Conservation (phyloP, 768 basidiomycete species). For the Candolleomyces aberdarensis region DNA sequence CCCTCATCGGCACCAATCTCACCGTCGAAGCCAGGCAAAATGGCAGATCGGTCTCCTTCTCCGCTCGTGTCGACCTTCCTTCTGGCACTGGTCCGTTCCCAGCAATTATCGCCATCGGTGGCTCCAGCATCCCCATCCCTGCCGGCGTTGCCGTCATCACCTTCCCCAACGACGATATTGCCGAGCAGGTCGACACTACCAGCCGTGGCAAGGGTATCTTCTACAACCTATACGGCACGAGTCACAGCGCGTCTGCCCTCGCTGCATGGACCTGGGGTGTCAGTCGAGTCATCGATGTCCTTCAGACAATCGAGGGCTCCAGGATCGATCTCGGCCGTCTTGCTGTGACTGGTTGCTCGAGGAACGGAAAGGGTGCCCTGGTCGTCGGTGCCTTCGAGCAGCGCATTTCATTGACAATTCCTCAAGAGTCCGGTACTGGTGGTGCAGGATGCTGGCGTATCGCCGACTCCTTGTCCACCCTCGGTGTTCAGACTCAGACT, state of each 20-base stretch:
- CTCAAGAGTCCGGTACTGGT: conserved; percentile 60
- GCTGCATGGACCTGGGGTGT: conserved; percentile 63
- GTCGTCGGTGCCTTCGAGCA: conserved; percentile 57
- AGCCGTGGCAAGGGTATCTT: conserved; percentile 55
- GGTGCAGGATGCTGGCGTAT: conserved; percentile 57
- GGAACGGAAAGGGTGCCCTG: conserved; percentile 57
- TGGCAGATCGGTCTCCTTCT: conserved; percentile 46
- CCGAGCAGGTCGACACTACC: conserved; percentile 35
- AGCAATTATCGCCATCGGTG: conserved; percentile 48
- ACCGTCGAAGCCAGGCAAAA: conserved; percentile 42
- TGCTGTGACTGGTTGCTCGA: conserved; percentile 56
- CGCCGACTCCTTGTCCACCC: conserved; percentile 40
- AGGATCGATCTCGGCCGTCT: conserved; percentile 47
- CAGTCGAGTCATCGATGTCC: conserved; percentile 52
- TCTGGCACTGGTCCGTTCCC: conserved; percentile 44
- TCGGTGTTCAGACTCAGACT: conserved; percentile 44
- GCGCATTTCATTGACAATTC: conserved; percentile 55
- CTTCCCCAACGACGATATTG: conserved; percentile 51
- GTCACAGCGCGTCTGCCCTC: conserved; percentile 45
- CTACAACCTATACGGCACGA: conserved; percentile 49
- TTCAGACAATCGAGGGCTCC: conserved; percentile 41
- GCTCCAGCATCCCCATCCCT: conserved; percentile 35
- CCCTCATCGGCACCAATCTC: conserved; percentile 40
- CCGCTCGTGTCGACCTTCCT: conserved; percentile 42
- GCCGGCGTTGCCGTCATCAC: conserved; percentile 40